Evolutionary conservation across 208 protist species (phyloP).

Genomic region (Wallacemonas sp.): DNA sequence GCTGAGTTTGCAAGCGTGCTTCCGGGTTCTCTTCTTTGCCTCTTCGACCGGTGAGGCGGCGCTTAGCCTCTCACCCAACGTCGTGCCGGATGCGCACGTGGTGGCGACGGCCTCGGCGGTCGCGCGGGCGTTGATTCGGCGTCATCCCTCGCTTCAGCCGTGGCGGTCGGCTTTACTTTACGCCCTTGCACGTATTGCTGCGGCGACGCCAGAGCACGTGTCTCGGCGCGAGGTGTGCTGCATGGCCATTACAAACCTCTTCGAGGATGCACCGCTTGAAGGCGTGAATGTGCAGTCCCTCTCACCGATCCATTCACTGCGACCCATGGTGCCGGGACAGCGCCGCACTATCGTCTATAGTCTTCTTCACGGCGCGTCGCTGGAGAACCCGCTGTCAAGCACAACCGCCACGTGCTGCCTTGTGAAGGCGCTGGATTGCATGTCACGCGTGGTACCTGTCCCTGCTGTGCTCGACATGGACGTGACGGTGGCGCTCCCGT

Average conservation of each 20-base stretch:
- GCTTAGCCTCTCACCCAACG: conserved; percentile 2
- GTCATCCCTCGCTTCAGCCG: conserved; percentile 21
- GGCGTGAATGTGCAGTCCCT: conserved; percentile 51
- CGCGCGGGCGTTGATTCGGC: conserved; percentile 53
- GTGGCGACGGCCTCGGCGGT: conserved; percentile 53
- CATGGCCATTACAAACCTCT: conserved; percentile 42
- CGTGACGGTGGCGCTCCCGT: conserved; percentile 51
- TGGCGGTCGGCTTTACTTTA: conserved; percentile 73
- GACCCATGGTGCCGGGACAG: conserved; percentile 61
- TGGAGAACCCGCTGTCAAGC: conserved; percentile 32
- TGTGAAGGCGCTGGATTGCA: conserved; percentile 46
- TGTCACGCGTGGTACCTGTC: conserved; percentile 46
- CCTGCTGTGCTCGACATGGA: conserved; percentile 44
- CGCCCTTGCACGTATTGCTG: conserved; percentile 50
- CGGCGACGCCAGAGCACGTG: conserved; percentile 19
- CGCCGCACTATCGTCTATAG: conserved; percentile 61
- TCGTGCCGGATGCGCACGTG: conserved; percentile 28
- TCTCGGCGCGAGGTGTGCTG: conserved; percentile 59
- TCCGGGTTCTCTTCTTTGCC: conserved; percentile 39
- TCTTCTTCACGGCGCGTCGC: conserved; percentile 48
- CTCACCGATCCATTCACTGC: conserved; percentile 28
- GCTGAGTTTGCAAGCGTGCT: conserved; percentile 36
- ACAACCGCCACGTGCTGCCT: conserved; percentile 60
- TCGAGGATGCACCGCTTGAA: conserved; percentile 44
- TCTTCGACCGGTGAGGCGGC: not conserved